Evolutionary conservation across 2,329 filamentous ascomycete genomes (phyloP), one percentile per base, ranked within the genome.

Genomic region (Fusarium sp.): DNA sequence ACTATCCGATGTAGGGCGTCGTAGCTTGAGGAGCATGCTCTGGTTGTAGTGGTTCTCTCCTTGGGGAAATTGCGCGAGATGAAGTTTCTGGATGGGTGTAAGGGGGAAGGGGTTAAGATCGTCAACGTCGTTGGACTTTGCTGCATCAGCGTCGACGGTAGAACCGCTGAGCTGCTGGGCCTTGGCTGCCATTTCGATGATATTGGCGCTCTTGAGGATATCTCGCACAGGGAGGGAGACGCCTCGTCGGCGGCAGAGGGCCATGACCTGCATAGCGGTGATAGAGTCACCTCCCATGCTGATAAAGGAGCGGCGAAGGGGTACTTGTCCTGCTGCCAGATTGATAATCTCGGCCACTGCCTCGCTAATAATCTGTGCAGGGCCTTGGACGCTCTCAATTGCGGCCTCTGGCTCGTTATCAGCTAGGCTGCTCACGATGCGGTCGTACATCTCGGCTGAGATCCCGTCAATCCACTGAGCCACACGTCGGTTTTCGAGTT

Each of bases 211-310:
- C 35, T 51, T 30, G 24, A 51, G 48, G 13, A 51, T 51, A n/a
- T 39, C n/a, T 22, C 39, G 35, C 13, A 50, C 35, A 17, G 35
- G 47, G 0, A 50, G 17, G 2, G 47, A 50, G n/a, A 50, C 33
- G 5, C 47, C 24, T n/a, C 47, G 33, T 5, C 24, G 33, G 2
- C 47, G 47, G n/a, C 35, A 50, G 13, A 50, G 35, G 24, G 47
- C 47, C 47, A 50, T 40, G n/a, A 40, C 47, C n/a, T 30, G 47
- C 47, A 40, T 50, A 40, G n/a, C 39, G 22, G 33, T n/a, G 39
- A 39, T 24, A 24, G 24, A 24, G 24, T 24, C 24, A 24, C 24
- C 24, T 24, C 24, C 24, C 24, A 24, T 24, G 9, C 47, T 40
- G 35, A 50, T 30, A 3, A 50, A 50, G 4, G 35, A 50, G 47